These are phyloP conservation scores for Blastobotrys petasosporus DNA, from an alignment of 1,139 yeast genomes.

Conservation along the genomic window DNA sequence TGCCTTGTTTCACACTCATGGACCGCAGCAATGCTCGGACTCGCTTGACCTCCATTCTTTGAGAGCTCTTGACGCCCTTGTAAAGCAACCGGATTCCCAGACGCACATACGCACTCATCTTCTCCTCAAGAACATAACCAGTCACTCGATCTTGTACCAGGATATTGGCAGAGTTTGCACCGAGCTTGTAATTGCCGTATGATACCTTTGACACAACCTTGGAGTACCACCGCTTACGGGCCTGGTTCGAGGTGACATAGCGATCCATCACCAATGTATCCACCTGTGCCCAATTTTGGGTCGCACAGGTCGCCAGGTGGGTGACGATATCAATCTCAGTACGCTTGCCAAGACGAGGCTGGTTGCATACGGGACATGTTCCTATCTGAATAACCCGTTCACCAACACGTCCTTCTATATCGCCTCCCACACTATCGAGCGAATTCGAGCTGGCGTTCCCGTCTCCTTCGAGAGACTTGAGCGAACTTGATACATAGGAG, in stretches of 20 bases:
- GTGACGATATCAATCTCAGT: slow-evolving; percentile 66
- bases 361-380: slow-evolving; percentile 71
- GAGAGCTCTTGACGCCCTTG: slow-evolving; percentile 53
- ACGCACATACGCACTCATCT: slow-evolving; percentile 83
- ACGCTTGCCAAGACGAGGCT: slow-evolving; percentile 50
- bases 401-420: slow-evolving; percentile 14
- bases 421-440: slow-evolving; percentile 1
- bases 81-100: slow-evolving; percentile 80
- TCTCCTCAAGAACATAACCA: slow-evolving; percentile 84
- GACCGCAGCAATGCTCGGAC: slow-evolving; percentile 54
- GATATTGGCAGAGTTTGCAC: slow-evolving; percentile 89
- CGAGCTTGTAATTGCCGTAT: slow-evolving; percentile 81
- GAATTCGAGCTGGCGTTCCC: neutral
- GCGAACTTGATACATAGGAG: neutral
- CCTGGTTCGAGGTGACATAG: slow-evolving; percentile 75
- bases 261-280: slow-evolving; percentile 60
- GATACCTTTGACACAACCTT: slow-evolving; percentile 76
- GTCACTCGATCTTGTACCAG: slow-evolving; percentile 87
- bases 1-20: slow-evolving; percentile 75
- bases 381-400: slow-evolving; percentile 53
- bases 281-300: slow-evolving; percentile 69
- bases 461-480: neutral
- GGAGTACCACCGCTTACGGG: slow-evolving; percentile 84
- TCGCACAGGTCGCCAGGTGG: slow-evolving; percentile 83
- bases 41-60: slow-evolving; percentile 50